These are phyloP conservation scores for Mortierella sp. DNA, from an alignment of 371 early-diverging fungal genomes.

Conservation along the genomic window DNA sequence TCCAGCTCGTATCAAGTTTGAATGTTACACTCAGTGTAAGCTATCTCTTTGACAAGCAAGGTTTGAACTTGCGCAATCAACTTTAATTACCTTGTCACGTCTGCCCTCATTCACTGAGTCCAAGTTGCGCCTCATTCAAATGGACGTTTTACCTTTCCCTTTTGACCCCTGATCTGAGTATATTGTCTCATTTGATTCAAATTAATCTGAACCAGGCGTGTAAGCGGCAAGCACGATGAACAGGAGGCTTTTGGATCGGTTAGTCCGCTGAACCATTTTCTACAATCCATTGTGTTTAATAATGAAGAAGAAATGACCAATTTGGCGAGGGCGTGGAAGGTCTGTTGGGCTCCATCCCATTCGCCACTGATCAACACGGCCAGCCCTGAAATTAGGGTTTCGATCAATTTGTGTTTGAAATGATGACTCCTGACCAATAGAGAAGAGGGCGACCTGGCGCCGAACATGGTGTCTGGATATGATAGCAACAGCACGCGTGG, in stretches of 20 bases:
- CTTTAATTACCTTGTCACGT: background rate
- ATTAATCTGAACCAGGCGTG: background rate
- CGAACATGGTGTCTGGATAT: background rate
- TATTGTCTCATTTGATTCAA: background rate
- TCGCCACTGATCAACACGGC: background rate
- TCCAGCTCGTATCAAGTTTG: background rate
- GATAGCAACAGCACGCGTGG: background rate
- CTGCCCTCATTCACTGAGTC: background rate
- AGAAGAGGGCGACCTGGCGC: background rate
- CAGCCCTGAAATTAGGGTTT: background rate
- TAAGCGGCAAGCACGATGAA: too few species aligned
- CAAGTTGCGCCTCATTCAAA: background rate
- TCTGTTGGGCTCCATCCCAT: background rate
- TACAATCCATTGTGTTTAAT: background rate
- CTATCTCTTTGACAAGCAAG: background rate
- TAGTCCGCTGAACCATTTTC: background rate
- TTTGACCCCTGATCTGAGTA: too few species aligned
- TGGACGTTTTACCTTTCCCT: background rate
- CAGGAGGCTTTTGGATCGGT: background rate
- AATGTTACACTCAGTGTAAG: background rate
- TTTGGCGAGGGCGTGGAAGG: background rate
- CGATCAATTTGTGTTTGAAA: background rate
- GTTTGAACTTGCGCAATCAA: background rate
- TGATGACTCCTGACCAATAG: background rate
- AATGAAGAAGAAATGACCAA: background rate